Percentiles rank a stretch among this genome's conserved stretches.
phyloP scores from a whole-genome alignment of 768 basidiomycete genomes.

The Lentinus tigrinus region DNA sequence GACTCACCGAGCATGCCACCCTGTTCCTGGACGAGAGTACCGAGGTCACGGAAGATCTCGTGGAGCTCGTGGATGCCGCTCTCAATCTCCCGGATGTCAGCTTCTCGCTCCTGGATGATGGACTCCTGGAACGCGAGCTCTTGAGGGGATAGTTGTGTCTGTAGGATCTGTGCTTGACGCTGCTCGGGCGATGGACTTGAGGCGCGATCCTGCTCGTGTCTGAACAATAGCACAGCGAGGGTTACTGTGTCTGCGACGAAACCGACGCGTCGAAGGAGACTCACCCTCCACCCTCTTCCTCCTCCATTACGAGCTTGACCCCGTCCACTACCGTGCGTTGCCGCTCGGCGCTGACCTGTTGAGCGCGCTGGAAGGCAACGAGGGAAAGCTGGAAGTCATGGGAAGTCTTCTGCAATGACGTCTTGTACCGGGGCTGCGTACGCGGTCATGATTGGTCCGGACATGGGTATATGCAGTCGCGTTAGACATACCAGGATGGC shows the following conservation, averaged over 20 bases:
- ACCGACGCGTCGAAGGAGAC: conserved; percentile 5
- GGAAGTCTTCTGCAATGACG: conserved; percentile 86
- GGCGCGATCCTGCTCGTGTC: conserved; percentile 20
- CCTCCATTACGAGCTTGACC: conserved; percentile 82
- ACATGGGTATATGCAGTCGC: background rate
- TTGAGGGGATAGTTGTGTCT: conserved; percentile 78
- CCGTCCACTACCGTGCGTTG: conserved; percentile 88
- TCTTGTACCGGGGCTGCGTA: conserved; percentile 75
- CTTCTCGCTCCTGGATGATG: conserved; percentile 89
- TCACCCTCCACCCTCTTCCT: conserved; percentile 44
- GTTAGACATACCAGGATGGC: conserved; percentile 47
- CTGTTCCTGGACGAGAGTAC: conserved; percentile 92
- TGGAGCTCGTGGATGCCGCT: conserved; percentile 93
- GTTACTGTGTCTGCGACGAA: background rate
- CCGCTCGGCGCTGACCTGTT: conserved; percentile 84
- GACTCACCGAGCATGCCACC: conserved; percentile 88
- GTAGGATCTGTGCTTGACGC: conserved; percentile 68
- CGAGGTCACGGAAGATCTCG: conserved; percentile 95
- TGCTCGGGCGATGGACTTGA: conserved; percentile 50
- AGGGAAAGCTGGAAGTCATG: conserved; percentile 90
- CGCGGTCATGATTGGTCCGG: background rate
- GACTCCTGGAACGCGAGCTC: conserved; percentile 97
- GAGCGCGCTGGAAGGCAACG: conserved; percentile 88
- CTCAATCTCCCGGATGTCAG: conserved; percentile 95
- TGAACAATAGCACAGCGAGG: background rate